phyloP scores from a whole-genome alignment of 176 grass and related monocot genomes.

The Bolboschoenus planiculmis region DNA sequence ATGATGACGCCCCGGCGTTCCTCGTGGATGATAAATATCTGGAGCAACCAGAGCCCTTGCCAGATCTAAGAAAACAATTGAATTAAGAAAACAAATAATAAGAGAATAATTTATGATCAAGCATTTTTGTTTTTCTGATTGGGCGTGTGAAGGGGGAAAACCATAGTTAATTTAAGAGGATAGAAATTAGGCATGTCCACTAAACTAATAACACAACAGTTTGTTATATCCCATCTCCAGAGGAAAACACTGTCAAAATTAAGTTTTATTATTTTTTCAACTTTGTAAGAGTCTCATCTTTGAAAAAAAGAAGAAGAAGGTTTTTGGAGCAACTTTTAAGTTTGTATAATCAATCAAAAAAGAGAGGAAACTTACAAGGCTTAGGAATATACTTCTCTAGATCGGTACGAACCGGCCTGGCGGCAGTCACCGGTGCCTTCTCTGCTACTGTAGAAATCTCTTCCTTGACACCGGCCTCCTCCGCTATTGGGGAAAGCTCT shows the following conservation, averaged over 20 bases:
- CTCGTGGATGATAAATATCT: slow-evolving; percentile 83
- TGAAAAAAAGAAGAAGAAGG: background rate
- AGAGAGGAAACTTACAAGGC: slow-evolving; percentile 26
- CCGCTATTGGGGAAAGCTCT: background rate
- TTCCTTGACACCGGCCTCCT: background rate
- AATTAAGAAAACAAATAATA: background rate
- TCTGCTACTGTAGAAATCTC: slow-evolving; percentile 15
- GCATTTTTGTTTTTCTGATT: background rate
- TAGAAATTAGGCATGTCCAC: no score
- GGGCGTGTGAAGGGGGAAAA: no score
- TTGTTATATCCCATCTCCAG: no score
- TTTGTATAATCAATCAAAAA: background rate
- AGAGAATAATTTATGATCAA: background rate
- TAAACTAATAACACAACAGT: no score
- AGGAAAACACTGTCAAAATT: no score
- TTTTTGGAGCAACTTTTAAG: background rate
- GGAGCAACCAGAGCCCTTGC: slow-evolving; percentile 60
- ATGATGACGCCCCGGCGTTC: slow-evolving; percentile 44
- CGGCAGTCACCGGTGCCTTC: slow-evolving; percentile 29
- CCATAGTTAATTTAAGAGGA: no score
- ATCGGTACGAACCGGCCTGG: slow-evolving; percentile 20
- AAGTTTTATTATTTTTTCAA: background rate
- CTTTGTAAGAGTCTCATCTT: background rate
- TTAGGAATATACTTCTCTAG: slow-evolving; percentile 27
- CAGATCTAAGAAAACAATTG: slow-evolving; percentile 39